A percentile compares a stretch with the other conserved stretches of the same genome.
Evolutionary conservation across 2,329 filamentous ascomycete genomes (phyloP).

Genomic region (Atkinsonella hypoxylon): DNA sequence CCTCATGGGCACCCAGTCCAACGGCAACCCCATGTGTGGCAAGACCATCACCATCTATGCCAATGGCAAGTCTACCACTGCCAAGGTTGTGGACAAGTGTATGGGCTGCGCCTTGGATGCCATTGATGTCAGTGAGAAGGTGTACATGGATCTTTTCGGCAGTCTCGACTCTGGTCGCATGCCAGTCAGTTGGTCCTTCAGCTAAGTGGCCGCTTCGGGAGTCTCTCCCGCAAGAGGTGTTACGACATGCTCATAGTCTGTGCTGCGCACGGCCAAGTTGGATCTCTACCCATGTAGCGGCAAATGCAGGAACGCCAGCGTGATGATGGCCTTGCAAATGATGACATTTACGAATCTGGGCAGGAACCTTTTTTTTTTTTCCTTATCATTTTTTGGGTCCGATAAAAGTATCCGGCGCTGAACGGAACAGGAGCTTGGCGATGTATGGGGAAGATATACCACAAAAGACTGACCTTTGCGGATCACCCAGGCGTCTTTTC

Average conservation of each 20-base stretch:
- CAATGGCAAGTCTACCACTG: conserved; percentile 45
- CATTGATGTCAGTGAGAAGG: conserved; percentile 49
- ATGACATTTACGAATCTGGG: conserved; percentile 4
- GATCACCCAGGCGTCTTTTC: background rate
- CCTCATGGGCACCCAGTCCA: conserved; percentile 53
- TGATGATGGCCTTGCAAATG: background rate
- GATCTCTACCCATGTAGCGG: background rate
- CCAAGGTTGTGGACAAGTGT: conserved; percentile 63
- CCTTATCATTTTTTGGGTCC: background rate
- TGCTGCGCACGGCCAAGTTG: conserved; percentile 7
- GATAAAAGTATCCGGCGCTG: background rate
- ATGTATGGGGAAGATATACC: background rate
- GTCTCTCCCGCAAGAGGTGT: background rate
- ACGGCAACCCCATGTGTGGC: conserved; percentile 60
- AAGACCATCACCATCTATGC: conserved; percentile 51
- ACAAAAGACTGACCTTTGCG: background rate
- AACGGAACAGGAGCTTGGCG: background rate
- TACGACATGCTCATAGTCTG: conserved; percentile 1
- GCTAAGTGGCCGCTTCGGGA: conserved; percentile 13
- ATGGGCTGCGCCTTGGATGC: conserved; percentile 45
- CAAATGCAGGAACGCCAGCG: background rate
- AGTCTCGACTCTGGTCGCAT: conserved; percentile 31
- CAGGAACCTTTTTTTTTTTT: background rate
- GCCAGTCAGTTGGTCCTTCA: conserved; percentile 35
- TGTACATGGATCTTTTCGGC: conserved; percentile 42